These are phyloP conservation scores for Nicotiana tomentosiformis DNA, from an alignment of 257 asterid species.

Conservation along the genomic window DNA sequence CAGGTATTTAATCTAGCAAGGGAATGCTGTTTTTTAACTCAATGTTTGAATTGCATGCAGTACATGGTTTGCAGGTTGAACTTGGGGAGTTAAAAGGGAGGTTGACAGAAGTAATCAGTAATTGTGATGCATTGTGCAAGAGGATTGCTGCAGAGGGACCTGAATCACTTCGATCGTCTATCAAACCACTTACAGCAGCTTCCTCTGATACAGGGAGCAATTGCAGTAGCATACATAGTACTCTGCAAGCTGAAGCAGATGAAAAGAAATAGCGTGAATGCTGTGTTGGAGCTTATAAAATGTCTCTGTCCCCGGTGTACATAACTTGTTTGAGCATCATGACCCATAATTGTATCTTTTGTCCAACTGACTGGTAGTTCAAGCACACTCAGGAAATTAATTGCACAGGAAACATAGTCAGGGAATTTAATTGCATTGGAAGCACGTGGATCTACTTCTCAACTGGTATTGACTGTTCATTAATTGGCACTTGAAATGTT, in stretches of 20 bases:
- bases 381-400: neutral
- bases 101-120: constrained; percentile 82
- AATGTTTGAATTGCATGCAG: constrained; percentile 37
- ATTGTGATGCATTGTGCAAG: constrained; percentile 88
- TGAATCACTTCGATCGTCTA: constrained; percentile 62
- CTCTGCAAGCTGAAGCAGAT: neutral
- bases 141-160: constrained; percentile 78
- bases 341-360: neutral
- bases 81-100: constrained; percentile 93
- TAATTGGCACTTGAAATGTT: neutral
- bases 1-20: neutral
- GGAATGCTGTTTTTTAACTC: neutral
- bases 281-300: neutral
- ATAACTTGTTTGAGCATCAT: neutral
- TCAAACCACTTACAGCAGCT: constrained; percentile 48
- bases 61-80: constrained; percentile 81
- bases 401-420: neutral
- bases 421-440: neutral
- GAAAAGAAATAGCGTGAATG: neutral
- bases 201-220: constrained; percentile 23
- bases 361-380: neutral
- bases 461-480: neutral
- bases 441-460: neutral
- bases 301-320: neutral
- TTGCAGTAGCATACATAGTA: neutral